Percentiles rank a stretch among this genome's conserved stretches.
Conservation (phyloP, 495 filamentous ascomycete species). For the Massariosphaeria phaeospora region DNA sequence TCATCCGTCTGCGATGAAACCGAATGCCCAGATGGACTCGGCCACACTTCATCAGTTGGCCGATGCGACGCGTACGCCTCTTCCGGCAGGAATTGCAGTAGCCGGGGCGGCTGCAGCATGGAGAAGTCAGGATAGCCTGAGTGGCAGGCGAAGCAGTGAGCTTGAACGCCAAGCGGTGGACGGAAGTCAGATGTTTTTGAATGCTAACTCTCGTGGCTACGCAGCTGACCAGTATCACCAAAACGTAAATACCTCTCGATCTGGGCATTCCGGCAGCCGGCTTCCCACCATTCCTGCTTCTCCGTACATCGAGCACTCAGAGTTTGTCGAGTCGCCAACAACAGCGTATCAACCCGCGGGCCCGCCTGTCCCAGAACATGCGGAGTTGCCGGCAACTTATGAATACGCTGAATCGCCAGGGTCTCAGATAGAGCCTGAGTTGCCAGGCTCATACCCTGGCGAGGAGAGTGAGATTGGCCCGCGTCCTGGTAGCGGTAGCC, state of each 20-base stretch:
- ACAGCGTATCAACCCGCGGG: slow-evolving; percentile 22
- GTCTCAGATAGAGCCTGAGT: no score
- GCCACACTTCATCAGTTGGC: slow-evolving; percentile 73
- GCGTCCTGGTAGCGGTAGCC: slow-evolving; percentile 13
- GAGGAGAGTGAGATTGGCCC: slow-evolving; percentile 3
- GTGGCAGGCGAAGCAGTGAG: slow-evolving; percentile 30
- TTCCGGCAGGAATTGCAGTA: slow-evolving; percentile 33
- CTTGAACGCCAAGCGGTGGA: slow-evolving; percentile 33
- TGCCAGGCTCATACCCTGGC: slow-evolving; percentile 6
- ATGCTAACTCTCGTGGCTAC: slow-evolving; percentile 18
- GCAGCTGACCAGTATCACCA: slow-evolving; percentile 28
- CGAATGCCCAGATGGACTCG: slow-evolving; percentile 73
- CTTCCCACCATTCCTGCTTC: slow-evolving; percentile 42
- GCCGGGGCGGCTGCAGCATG: slow-evolving; percentile 44
- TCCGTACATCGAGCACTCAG: slow-evolving; percentile 37
- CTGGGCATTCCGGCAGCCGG: slow-evolving; percentile 22
- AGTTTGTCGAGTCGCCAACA: slow-evolving; percentile 21
- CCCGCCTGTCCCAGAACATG: slow-evolving; percentile 40
- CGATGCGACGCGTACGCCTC: slow-evolving; percentile 47
- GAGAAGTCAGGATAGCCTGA: slow-evolving; percentile 25
- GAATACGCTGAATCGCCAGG: no score
- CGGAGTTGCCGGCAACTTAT: no score
- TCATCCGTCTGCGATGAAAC: slow-evolving; percentile 68
- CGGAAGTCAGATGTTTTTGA: slow-evolving; percentile 11
- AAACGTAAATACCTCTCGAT: slow-evolving; percentile 16